phyloP scores from a whole-genome alignment of 2,329 filamentous ascomycete genomes.

The Graphiopsis chlorocephala region DNA sequence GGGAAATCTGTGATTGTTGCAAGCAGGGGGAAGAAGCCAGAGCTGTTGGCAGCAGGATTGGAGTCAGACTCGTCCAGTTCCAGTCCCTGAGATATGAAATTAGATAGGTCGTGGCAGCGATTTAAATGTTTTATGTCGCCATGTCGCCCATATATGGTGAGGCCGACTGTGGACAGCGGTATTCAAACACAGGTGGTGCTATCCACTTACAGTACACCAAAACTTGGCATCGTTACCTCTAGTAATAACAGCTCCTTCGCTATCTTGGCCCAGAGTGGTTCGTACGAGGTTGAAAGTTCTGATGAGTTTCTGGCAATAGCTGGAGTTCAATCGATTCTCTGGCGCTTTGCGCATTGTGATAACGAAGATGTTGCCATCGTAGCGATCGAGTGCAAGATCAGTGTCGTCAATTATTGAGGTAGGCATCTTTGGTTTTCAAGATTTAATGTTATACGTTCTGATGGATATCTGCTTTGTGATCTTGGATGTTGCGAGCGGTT shows the following conservation, averaged over 20 bases:
- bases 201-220: constrained; percentile 45
- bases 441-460: not conserved
- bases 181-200: too few relatives aligned
- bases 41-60: constrained; percentile 35
- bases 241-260: constrained; percentile 54
- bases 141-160: too few relatives aligned
- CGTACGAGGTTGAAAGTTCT: constrained; percentile 49
- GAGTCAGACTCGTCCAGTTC: constrained; percentile 36
- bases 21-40: constrained; percentile 38
- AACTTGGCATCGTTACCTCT: constrained; percentile 51
- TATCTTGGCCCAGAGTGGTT: constrained; percentile 44
- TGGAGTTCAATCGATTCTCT: constrained; percentile 53
- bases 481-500: not conserved
- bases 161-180: too few relatives aligned
- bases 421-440: not conserved
- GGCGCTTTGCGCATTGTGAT: constrained; percentile 55
- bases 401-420: constrained; percentile 36
- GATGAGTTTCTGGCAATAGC: constrained; percentile 54
- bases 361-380: constrained; percentile 49
- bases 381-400: constrained; percentile 46
- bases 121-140: not conserved
- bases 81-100: constrained; percentile 27
- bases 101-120: not conserved
- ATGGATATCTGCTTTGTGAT: too few relatives aligned
- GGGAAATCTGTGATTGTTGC: constrained; percentile 38